Evolutionary conservation across 805 yeast species (phyloP), one percentile per base, ranked within the genome.

Genomic region (Candida succiphila): DNA sequence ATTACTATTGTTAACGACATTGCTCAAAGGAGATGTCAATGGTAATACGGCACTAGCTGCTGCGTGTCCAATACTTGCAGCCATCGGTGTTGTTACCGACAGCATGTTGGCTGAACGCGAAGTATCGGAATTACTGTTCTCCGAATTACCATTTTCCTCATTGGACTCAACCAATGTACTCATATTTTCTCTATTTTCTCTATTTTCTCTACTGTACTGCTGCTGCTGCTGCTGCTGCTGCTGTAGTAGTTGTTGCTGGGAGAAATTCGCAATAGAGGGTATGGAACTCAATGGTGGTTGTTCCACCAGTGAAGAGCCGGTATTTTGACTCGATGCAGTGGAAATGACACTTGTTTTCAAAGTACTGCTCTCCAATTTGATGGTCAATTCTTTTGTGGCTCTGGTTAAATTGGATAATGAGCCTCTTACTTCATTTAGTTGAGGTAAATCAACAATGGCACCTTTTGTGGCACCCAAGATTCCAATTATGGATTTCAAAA

Each of bases 321-420:
- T 16, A 17, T 35, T 41, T 17, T 35, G 38, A 7, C 44, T 26
- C 2, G 48, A 33, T 7, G 44, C 34, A 13, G 39, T 37, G 33
- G 41, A 48, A 7, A 48, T 45, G 30, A 51, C 53, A 8, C 49
- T 39, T 15, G 49, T 49, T 26, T 57, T 57, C 38, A 57, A 72
- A 14, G 78, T 63, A 38, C 81, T 73, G 27, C 69, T 65, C 51
- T 88, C 96, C 28, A 88, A 59, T 44, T 84, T 65, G n/a, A 85
- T 77, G 0, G 96, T 87, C 13, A 89, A 81, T 49, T 89, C 97
- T 48, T 89, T 89, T 4, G 96, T 85, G 3, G 88, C 82, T 42
- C 85, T 76, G 0, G 96, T 88, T 37, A 89, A 62, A 25, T 76
- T 72, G 0, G 95, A 84, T 57, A 89, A 69, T 5, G 83, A 74